A percentile compares a stretch with the other conserved stretches of the same genome.
Evolutionary conservation across 768 basidiomycete genomes (phyloP).

Genomic region (Rhizopogon vinicolor): DNA sequence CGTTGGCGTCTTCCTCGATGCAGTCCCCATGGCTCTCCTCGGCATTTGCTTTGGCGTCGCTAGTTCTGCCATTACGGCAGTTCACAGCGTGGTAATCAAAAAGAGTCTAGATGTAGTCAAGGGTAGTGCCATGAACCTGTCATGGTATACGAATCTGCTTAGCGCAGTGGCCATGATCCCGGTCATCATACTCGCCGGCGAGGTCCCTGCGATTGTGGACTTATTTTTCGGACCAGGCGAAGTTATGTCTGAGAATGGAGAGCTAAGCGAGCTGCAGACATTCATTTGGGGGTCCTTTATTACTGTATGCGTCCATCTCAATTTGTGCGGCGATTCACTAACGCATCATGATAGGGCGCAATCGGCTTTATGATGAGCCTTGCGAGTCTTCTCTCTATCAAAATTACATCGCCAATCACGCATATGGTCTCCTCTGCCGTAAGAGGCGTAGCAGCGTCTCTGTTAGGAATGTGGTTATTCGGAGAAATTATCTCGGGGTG

Average conservation of each 20-base stretch:
- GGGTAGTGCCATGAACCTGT: constrained; percentile 79
- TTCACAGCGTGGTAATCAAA: constrained; percentile 95
- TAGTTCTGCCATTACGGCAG: constrained; percentile 81
- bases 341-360: constrained; percentile 49
- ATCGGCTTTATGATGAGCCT: constrained; percentile 95
- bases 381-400: constrained; percentile 89
- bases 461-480: constrained; percentile 80
- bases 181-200: constrained; percentile 69
- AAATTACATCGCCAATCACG: constrained; percentile 95
- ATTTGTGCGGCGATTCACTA: neutral
- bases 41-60: constrained; percentile 81
- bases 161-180: constrained; percentile 73
- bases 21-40: constrained; percentile 47
- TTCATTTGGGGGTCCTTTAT: constrained; percentile 78
- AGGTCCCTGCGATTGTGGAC: constrained; percentile 56
- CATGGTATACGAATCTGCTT: constrained; percentile 89
- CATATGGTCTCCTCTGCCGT: constrained; percentile 98
- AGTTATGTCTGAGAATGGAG: constrained; percentile 30
- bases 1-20: constrained; percentile 79
- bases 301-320: constrained; percentile 46
- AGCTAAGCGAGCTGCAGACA: constrained; percentile 47
- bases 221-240: constrained; percentile 51
- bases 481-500: constrained; percentile 75
- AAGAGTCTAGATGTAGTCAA: constrained; percentile 73
- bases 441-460: constrained; percentile 87